Evolutionary conservation across 495 filamentous ascomycete species (phyloP).

Genomic region (Trichoderma asperelloides): DNA sequence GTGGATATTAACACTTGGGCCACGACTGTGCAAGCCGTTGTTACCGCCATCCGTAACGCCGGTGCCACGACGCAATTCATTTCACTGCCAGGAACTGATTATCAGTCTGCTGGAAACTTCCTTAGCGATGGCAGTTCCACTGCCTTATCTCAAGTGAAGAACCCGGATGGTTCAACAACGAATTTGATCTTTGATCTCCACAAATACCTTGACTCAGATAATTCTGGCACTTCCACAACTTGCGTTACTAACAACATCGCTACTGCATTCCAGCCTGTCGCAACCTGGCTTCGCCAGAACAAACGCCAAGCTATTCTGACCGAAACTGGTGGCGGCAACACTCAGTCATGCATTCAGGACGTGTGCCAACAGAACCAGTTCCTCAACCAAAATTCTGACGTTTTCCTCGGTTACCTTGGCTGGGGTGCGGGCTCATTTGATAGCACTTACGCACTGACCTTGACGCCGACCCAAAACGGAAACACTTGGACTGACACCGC

Average conservation of each 20-base stretch:
- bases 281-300: slow-evolving; percentile 36
- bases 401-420: slow-evolving; percentile 39
- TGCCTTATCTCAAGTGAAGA: slow-evolving; percentile 37
- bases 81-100: slow-evolving; percentile 36
- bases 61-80: slow-evolving; percentile 44
- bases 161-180: slow-evolving; percentile 37
- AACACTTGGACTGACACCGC: slow-evolving; percentile 26
- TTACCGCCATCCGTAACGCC: slow-evolving; percentile 45
- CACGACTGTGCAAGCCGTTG: slow-evolving; percentile 40
- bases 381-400: slow-evolving; percentile 37
- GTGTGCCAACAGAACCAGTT: slow-evolving; percentile 29
- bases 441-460: slow-evolving; percentile 33
- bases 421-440: slow-evolving; percentile 43
- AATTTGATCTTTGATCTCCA: slow-evolving; percentile 46
- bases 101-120: slow-evolving; percentile 35
- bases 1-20: slow-evolving; percentile 44
- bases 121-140: slow-evolving; percentile 32
- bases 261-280: slow-evolving; percentile 35
- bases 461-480: slow-evolving; percentile 35
- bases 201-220: slow-evolving; percentile 49
- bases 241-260: slow-evolving; percentile 42
- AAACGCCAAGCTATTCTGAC: slow-evolving; percentile 40
- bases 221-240: slow-evolving; percentile 40
- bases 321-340: slow-evolving; percentile 46
- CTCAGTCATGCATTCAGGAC: slow-evolving; percentile 29